Conservation (phyloP, 202 grass and related monocot species). For the Bolboschoenoplectus hybrid region DNA sequence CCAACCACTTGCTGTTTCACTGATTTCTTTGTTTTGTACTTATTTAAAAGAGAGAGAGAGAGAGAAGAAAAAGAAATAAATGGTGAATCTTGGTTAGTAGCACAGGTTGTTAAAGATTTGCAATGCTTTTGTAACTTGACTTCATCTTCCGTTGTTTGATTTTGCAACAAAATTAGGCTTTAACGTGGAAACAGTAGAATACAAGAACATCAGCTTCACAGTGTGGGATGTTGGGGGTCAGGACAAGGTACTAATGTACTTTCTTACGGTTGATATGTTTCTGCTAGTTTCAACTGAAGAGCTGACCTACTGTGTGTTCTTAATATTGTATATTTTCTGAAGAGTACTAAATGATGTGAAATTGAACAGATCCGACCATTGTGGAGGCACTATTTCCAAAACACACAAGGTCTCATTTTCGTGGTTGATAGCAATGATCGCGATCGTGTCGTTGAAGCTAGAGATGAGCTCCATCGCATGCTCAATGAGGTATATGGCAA, state of each 20-base stretch:
- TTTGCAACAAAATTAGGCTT: slow-evolving; percentile 44
- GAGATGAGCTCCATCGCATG: slow-evolving; percentile 97
- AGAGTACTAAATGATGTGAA: slow-evolving; percentile 16
- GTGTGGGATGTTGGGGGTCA: slow-evolving; percentile 77
- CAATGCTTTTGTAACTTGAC: slow-evolving; percentile 30
- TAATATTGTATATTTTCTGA: slow-evolving; percentile 27
- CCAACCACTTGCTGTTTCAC: background rate
- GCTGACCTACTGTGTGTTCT: background rate
- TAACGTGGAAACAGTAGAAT: slow-evolving; percentile 63
- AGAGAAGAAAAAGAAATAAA: background rate
- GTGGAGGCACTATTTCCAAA: slow-evolving; percentile 99
- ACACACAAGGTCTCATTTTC: slow-evolving; percentile 97
- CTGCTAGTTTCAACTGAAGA: background rate
- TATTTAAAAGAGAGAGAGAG: background rate
- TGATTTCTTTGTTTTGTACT: background rate
- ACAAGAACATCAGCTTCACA: slow-evolving; percentile 74
- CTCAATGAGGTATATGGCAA: slow-evolving; percentile 75
- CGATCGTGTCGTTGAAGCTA: slow-evolving; percentile 91
- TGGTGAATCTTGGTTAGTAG: background rate
- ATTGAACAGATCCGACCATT: slow-evolving; percentile 80
- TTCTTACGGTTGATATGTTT: background rate
- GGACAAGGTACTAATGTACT: slow-evolving; percentile 50
- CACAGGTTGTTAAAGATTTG: background rate
- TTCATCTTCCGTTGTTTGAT: slow-evolving; percentile 13
- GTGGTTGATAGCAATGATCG: slow-evolving; percentile 95